Base-by-base conservation (phyloP, 202 grass and related monocot species). In the Musa balbisiana region DNA sequence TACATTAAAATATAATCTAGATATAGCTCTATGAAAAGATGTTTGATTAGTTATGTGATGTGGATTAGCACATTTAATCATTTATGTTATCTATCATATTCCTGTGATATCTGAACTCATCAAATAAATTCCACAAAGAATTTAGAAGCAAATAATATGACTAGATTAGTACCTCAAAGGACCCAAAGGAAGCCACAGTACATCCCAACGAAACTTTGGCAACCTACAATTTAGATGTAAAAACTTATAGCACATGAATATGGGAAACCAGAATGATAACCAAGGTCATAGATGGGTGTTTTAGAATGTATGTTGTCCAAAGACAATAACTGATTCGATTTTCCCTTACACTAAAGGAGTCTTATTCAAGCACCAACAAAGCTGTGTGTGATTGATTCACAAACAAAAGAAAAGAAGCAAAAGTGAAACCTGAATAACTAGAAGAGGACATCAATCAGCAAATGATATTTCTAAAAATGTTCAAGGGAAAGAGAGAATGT, bases 171-270 rank as follows among this genome's bases (percentile, higher is more conserved):
- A 97, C 94, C 86, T 75, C 25, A 91, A 79, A 78, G 94, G 94
- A 71, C 84, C 83, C 10, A 93, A 80, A 9, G 93, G 93, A 26
- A 97, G 88, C 93, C 93, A 97, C n/a, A 84, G 55, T 25, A 79
- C 74, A 74, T 91, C 88, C 93, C 90, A 93, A 64, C 86, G 85
- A 20, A 97, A 84, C 53, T 67, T 86, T 52, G 84, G 90, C 69
- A 93, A 84, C 79, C 93, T 97, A 75, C 62, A 79, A 54, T 4
- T 15, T 69, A 73, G 19, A 54, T 52, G 72, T 10, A 84, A 23
- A 49, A 59, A 77, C 79, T 82, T 43, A n/a, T 13, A 53, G 6
- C 20, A 54, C 56, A 80, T 72, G 63, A 69, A 78, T 6, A 54
- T 13, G 58, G 69, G 20, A 25, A 75, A 5, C 33, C 10, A 74